A percentile compares a stretch with the other conserved stretches of the same genome.
phyloP scores from a whole-genome alignment of 2,329 filamentous ascomycete species.

The Cercospora zeina region DNA sequence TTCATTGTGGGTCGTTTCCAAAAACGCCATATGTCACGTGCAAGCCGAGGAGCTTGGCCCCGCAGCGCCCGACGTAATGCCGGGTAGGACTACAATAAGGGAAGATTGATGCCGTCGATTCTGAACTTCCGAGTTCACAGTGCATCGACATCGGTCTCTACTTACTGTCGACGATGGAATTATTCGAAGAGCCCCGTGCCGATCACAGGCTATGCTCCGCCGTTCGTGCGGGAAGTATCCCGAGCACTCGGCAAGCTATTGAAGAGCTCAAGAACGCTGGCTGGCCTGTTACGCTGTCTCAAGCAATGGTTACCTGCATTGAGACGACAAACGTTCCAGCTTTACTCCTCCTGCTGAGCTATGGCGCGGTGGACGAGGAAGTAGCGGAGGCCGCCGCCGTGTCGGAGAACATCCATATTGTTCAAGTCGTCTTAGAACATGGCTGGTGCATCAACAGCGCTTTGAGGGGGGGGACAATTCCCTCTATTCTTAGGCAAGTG shows the following conservation, averaged over 20 bases:
- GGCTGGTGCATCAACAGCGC: conserved; percentile 5
- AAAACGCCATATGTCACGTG: no score
- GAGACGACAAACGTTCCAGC: not conserved
- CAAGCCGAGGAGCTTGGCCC: no score
- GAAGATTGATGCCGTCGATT: no score
- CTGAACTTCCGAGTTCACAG: no score
- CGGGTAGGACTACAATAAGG: not conserved
- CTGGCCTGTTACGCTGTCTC: not conserved
- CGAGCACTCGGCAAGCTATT: not conserved
- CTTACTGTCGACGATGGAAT: no score
- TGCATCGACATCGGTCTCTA: no score
- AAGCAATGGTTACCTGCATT: conserved; percentile 1
- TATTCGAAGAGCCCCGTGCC: no score
- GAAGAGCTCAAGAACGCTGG: not conserved
- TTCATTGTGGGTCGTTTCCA: no score
- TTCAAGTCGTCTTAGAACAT: conserved; percentile 5
- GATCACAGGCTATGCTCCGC: conserved; percentile 8
- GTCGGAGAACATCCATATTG: not conserved
- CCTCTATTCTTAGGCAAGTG: conserved; percentile 15
- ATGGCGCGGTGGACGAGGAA: conserved; percentile 7
- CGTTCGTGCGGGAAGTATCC: not conserved
- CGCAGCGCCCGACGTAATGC: no score
- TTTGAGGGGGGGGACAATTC: conserved; percentile 4
- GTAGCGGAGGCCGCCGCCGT: conserved; percentile 13
- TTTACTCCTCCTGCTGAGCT: conserved; percentile 1